These are phyloP conservation scores for Aspergillus quadrilineatus DNA, from an alignment of 2,329 filamentous ascomycete genomes.

Conservation along the genomic window DNA sequence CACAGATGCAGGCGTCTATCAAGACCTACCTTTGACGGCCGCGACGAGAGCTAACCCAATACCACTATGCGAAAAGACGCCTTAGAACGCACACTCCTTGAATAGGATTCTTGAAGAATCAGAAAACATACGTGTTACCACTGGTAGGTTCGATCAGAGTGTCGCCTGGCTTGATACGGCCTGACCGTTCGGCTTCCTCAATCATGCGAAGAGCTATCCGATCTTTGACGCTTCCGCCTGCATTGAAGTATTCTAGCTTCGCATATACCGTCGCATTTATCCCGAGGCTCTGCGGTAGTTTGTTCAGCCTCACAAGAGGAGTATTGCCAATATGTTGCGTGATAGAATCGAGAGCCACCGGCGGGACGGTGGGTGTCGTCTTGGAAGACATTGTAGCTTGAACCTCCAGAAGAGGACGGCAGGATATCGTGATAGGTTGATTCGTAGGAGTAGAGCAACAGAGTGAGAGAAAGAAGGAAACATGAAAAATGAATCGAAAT, in stretches of 20 bases:
- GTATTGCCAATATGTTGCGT: constrained; percentile 92
- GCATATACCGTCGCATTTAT: constrained; percentile 87
- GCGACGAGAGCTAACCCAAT: constrained; percentile 92
- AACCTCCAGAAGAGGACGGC: neutral
- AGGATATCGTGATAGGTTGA: neutral
- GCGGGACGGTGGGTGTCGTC: constrained; percentile 53
- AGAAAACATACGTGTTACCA: constrained; percentile 70
- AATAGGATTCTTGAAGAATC: neutral
- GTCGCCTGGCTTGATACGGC: constrained; percentile 94
- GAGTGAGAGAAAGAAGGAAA: too few species aligned
- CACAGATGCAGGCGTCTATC: neutral
- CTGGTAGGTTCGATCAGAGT: constrained; percentile 97
- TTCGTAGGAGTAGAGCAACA: neutral
- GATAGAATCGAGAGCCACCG: constrained; percentile 63
- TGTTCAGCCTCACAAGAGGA: constrained; percentile 90
- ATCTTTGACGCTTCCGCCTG: constrained; percentile 91
- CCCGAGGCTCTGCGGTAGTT: constrained; percentile 84
- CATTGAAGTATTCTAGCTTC: constrained; percentile 91
- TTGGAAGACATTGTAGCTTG: constrained; percentile 46
- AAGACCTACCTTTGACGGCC: constrained; percentile 70
- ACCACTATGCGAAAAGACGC: constrained; percentile 50
- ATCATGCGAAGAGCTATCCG: constrained; percentile 96
- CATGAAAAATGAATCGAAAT: too few species aligned
- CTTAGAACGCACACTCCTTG: neutral
- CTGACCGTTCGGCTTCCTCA: constrained; percentile 85